Evolutionary conservation across 257 asterid species (phyloP), one percentile per base, ranked within the genome.

Genomic region (Schizonepeta tenuifolia): DNA sequence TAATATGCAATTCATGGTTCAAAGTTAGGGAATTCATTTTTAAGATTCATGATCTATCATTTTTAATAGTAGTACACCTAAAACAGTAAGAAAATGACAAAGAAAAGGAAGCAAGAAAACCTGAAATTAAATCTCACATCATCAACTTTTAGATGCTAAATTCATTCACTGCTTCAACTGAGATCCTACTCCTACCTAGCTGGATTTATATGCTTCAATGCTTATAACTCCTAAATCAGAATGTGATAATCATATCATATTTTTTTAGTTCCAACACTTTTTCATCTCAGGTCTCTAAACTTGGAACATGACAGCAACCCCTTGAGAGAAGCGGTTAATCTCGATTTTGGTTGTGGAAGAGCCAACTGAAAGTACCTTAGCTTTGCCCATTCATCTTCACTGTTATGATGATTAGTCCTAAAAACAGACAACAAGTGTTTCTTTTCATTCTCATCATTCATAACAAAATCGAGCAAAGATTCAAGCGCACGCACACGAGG

Each of bases 281-380:
- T 65, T 67, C 33, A 15, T 59, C 59, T 64, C 26, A 14, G 47
- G 14, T 33, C 40, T 43, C 22, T 54, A 21, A 50, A 70, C 36
- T 70, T 85, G 4, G 86, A 77, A 69, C 82, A 73, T 20, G 80
- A 74, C 13, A 85, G 60, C 71, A 84, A 70, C 69, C 76, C 77
- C 71, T 65, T 83, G 33, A 82, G 50, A 64, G 80, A 72, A 72
- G 74, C 78, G 5, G 80, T 57, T 65, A 67, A 49, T 65, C 66
- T 75, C 49, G 79, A 66, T 67, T 66, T 75, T 43, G 74, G 75
- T 28, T 10, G 62, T 31, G 73, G 71, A 53, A 64, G 65, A 50
- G 47, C 78, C 64, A 62, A 75, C 38, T 51, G 26, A 31, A 65
- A 65, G 59, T 33, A 4, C 66, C 56, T 63, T 8, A 40, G 54